These are phyloP conservation scores for Peronospora tabacina DNA, from an alignment of 352 stramenopile species.

Conservation along the genomic window DNA sequence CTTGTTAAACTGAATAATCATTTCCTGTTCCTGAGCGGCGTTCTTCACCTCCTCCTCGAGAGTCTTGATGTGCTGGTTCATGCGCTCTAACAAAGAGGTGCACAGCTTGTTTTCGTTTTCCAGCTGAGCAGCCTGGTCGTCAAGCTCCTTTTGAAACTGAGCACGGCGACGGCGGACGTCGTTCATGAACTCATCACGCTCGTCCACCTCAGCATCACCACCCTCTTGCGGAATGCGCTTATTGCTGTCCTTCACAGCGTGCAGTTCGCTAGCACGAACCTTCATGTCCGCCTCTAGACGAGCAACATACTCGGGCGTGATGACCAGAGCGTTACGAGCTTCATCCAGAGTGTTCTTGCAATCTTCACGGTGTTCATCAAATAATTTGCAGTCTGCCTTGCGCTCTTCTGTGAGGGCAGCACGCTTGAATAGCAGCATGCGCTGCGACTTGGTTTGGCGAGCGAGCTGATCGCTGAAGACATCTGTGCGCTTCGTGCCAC, in stretches of 20 bases:
- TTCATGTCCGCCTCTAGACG: constrained; percentile 83
- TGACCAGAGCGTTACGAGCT: constrained; percentile 53
- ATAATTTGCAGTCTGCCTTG: constrained; percentile 70
- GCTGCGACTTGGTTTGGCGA: constrained; percentile 75
- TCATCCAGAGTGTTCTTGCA: constrained; percentile 70
- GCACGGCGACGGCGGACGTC: constrained; percentile 65
- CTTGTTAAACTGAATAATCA: constrained; percentile 69
- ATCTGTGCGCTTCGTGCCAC: constrained; percentile 80
- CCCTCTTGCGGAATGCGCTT: constrained; percentile 75
- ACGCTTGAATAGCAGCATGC: constrained; percentile 84
- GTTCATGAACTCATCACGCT: constrained; percentile 87
- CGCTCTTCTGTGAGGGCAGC: constrained; percentile 78
- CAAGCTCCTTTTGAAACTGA: constrained; percentile 81
- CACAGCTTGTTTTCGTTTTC: constrained; percentile 74
- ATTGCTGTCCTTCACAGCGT: constrained; percentile 77
- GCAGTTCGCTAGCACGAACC: constrained; percentile 64
- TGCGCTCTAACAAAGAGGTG: constrained; percentile 67
- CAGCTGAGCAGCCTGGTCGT: constrained; percentile 67
- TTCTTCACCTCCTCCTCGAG: constrained; percentile 74
- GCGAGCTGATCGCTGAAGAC: constrained; percentile 73
- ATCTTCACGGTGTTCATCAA: constrained; percentile 81
- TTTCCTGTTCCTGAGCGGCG: constrained; percentile 52
- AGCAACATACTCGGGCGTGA: constrained; percentile 81
- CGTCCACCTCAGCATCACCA: constrained; percentile 59
- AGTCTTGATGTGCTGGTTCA: constrained; percentile 78